Evolutionary conservation across 371 early-diverging fungal species (phyloP), one percentile per base, ranked within the genome.

Genomic region (Blyttiomyces sp.): DNA sequence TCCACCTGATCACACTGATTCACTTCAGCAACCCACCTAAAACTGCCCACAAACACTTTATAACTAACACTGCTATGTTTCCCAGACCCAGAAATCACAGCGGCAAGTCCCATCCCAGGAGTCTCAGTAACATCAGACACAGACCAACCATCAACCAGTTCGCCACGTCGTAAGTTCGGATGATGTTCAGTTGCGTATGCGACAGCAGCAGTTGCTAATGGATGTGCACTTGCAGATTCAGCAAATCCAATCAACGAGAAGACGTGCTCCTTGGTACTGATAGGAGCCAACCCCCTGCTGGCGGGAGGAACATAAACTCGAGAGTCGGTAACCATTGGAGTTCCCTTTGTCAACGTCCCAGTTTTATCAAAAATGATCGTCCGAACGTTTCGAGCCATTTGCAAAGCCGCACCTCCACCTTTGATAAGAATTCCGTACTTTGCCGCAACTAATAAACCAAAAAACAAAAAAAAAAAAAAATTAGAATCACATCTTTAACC

Each of bases 341-440:
- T 82, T 43, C 97, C 97, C 1, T 70, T 54, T 3, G 98, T 98
- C 33, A 98, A 64, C 0, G 97, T 98, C 33, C 96, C 98, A 3
- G 97, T 98, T 74, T 98, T 98, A 74, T 98, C 97, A 72, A 98
- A 95, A 27, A 93, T 83, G 1, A 95, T 80, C 48, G 87, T 88
- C 61, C 82, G 86, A 17, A 95, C 79, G 26, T 72, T 73, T 54
- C 89, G 81, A 2, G 91, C 92, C 9, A 77, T 82, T 61, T 75
- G 70, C 0, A 79, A 52, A 36, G 95, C 77, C 6, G 89, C 83
- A 28, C 80, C 84, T 2, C 90, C 94, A 19, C 89, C 87, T 66
- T 92, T 92, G 69, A 93, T 86, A 44, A 94, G 64, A 23, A 94
- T 91, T 24, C 93, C 94, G 42, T 84, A 70, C 69, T 92, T 85